These are phyloP conservation scores for Clarireedia homoeocarpa DNA, from an alignment of 2,329 filamentous ascomycete species.

Conservation along the genomic window DNA sequence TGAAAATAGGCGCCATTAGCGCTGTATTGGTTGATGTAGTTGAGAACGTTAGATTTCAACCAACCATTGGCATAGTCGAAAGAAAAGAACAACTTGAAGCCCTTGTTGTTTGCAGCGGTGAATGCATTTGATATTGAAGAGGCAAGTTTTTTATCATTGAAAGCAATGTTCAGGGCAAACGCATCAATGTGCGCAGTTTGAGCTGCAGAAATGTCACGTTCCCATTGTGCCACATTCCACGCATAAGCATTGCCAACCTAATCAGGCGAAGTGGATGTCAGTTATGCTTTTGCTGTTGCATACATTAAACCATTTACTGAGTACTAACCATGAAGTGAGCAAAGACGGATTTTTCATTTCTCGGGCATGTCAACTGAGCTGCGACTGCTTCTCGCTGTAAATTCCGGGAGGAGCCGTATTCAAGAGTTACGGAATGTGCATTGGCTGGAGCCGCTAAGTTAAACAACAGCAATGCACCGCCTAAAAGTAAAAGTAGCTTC, in stretches of 20 bases:
- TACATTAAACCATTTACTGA: background rate
- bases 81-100: no score
- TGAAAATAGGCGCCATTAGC: background rate
- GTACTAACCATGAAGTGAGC: background rate
- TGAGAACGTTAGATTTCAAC: background rate
- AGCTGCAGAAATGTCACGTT: background rate
- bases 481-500: no score
- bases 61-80: no score
- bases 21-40: background rate
- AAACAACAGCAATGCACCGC: background rate
- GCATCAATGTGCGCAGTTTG: background rate
- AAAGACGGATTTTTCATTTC: background rate
- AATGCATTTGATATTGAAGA: no score
- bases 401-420: background rate
- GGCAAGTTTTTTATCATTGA: no score
- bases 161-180: no score
- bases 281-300: no score
- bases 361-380: background rate
- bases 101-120: no score
- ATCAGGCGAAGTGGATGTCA: background rate
- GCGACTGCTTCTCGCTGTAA: background rate
- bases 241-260: background rate
- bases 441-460: background rate
- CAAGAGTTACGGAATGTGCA: background rate
- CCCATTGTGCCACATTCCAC: background rate